Conservation (phyloP, 192 early-diverging fungal species). For the Dimargaris verticillata region DNA sequence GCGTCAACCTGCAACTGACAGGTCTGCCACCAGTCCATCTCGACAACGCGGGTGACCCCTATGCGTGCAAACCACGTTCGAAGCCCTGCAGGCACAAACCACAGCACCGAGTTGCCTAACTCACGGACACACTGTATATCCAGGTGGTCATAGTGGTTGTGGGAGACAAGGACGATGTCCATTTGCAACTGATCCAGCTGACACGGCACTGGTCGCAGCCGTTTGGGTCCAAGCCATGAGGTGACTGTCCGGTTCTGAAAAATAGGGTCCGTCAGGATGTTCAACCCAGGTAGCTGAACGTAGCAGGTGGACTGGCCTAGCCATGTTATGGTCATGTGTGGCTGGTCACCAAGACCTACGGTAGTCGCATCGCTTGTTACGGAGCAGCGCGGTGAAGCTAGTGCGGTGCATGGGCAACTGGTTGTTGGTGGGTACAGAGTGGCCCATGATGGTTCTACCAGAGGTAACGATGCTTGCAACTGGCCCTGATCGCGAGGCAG, state of each 20-base stretch:
- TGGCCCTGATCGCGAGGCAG: constrained; percentile 14
- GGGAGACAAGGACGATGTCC: constrained; percentile 27
- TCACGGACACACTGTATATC: constrained; percentile 18
- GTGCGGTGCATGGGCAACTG: too few species aligned
- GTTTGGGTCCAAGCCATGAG: constrained; percentile 26
- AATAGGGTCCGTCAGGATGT: constrained; percentile 31
- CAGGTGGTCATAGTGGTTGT: constrained; percentile 30
- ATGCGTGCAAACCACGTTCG: constrained; percentile 17
- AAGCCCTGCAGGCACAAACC: constrained; percentile 27
- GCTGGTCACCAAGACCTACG: neutral
- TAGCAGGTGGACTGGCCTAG: constrained; percentile 29
- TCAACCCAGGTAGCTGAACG: constrained; percentile 31
- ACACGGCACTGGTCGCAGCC: constrained; percentile 25
- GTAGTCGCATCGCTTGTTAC: neutral
- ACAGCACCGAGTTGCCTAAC: constrained; percentile 20
- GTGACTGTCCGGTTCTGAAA: constrained; percentile 27
- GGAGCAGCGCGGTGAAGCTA: neutral
- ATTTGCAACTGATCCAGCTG: constrained; percentile 19
- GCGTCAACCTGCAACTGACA: neutral
- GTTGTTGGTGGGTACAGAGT: neutral
- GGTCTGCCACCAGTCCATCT: constrained; percentile 27
- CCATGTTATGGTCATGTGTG: constrained; percentile 3
- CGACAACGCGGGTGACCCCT: constrained; percentile 17
- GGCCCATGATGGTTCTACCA: constrained; percentile 1
- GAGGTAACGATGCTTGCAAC: constrained; percentile 18